Evolutionary conservation across 495 filamentous ascomycete species (phyloP).

Genomic region (Saxispiralis lemnorum): DNA sequence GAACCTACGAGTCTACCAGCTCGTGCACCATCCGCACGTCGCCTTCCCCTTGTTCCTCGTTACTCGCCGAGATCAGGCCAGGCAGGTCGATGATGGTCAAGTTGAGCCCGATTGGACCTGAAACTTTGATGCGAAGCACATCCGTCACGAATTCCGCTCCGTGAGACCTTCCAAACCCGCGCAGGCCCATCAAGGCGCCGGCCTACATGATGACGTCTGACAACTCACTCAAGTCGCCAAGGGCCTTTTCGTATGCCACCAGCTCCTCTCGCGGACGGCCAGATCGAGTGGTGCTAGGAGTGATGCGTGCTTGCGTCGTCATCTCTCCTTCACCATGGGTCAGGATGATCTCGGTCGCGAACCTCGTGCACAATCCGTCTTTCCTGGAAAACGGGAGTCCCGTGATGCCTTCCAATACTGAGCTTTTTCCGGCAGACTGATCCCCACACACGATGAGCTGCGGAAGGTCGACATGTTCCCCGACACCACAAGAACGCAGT

Average conservation of each 20-base stretch:
- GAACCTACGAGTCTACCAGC: slow-evolving; percentile 15
- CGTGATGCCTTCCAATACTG: slow-evolving; percentile 17
- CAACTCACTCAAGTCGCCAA: not conserved
- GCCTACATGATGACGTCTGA: not conserved
- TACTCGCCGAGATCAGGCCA: slow-evolving; percentile 12
- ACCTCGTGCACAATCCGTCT: slow-evolving; percentile 37
- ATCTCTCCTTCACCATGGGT: slow-evolving; percentile 21
- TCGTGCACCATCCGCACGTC: slow-evolving; percentile 15
- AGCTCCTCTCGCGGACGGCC: not conserved
- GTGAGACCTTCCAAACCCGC: slow-evolving; percentile 2
- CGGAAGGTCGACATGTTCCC: slow-evolving; percentile 6
- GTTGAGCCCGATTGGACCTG: slow-evolving; percentile 4
- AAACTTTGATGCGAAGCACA: slow-evolving; percentile 9
- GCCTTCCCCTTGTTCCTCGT: slow-evolving; percentile 7
- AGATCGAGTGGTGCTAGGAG: not conserved
- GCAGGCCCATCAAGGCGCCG: slow-evolving; percentile 3
- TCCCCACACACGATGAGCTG: slow-evolving; percentile 13
- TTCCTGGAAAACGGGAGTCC: slow-evolving; percentile 25
- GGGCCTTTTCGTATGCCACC: not conserved
- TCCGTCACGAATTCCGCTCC: slow-evolving; percentile 7
- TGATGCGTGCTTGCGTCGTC: not conserved
- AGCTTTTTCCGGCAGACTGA: slow-evolving; percentile 13
- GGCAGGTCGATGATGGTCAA: slow-evolving; percentile 16
- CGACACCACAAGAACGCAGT: slow-evolving; percentile 4
- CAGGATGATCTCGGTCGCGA: slow-evolving; percentile 40